phyloP scores from a whole-genome alignment of 116 monocot genomes.

The Cymodocea nodosa region DNA sequence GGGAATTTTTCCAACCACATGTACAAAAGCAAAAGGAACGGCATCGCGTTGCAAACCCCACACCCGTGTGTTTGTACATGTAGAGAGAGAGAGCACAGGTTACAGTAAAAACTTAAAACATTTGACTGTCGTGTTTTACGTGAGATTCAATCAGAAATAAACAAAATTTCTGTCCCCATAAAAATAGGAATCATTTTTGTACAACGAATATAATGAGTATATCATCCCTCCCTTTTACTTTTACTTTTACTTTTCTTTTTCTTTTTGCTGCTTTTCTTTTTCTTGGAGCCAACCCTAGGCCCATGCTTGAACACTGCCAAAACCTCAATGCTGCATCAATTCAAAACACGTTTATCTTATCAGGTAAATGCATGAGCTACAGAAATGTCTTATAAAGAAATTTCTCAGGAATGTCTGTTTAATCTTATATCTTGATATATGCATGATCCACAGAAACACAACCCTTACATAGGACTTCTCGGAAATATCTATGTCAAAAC shows the following conservation, averaged over 20 bases:
- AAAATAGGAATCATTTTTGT: not conserved
- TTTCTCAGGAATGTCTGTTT: no score
- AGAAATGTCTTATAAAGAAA: no score
- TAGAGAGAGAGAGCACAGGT: no score
- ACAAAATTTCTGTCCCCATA: not conserved
- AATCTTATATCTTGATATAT: no score
- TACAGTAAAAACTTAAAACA: no score
- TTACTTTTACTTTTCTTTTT: constrained; percentile 12
- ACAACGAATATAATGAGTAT: not conserved
- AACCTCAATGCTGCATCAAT: constrained; percentile 71
- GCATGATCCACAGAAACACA: no score
- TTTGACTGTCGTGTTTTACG: not conserved
- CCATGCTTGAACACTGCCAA: constrained; percentile 77
- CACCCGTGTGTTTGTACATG: no score
- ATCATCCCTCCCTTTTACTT: not conserved
- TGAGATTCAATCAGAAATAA: not conserved
- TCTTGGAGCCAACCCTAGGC: constrained; percentile 30
- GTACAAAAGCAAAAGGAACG: no score
- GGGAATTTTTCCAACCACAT: no score
- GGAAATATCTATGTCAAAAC: no score
- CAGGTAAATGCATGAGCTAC: not conserved
- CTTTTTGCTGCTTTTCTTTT: constrained; percentile 60
- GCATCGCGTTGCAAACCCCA: no score
- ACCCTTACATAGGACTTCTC: no score
- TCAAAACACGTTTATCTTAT: not conserved